phyloP scores from a whole-genome alignment of 225 moss, liverwort and hornwort species.

The Bryoerythrophyllum caledonicum region DNA sequence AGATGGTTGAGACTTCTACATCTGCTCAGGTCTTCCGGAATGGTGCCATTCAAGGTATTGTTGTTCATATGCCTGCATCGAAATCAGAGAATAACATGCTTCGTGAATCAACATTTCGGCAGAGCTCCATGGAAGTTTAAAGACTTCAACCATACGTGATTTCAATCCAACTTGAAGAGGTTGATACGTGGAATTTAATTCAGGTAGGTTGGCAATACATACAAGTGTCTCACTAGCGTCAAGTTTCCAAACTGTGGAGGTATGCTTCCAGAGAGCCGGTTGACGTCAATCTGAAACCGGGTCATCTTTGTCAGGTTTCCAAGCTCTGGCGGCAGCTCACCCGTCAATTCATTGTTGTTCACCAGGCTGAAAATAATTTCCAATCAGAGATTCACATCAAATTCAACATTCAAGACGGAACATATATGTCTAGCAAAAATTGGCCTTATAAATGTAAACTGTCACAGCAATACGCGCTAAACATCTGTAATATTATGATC shows the following conservation, averaged over 20 bases:
- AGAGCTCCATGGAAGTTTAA: not conserved
- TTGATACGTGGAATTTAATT: not conserved
- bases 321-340: constrained; percentile 29
- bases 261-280: constrained; percentile 45
- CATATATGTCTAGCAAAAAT: not conserved
- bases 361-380: constrained; percentile 31
- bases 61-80: constrained; percentile 78
- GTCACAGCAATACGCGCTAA: not conserved
- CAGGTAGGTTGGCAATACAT: constrained; percentile 21
- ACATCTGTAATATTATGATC: not conserved
- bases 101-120: not conserved
- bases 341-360: constrained; percentile 30
- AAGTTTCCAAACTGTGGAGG: constrained; percentile 64
- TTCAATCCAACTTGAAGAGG: not conserved
- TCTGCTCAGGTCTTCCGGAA: constrained; percentile 58
- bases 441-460: not conserved
- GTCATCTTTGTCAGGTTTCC: constrained; percentile 32
- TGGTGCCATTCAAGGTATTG: constrained; percentile 48
- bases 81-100: not conserved
- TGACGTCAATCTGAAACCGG: constrained; percentile 41
- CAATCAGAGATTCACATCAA: not conserved
- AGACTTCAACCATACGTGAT: not conserved
- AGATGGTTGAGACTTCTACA: constrained; percentile 52
- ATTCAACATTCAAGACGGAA: not conserved
- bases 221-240: constrained; percentile 55